phyloP scores from a whole-genome alignment of 805 yeast species.

The Nakazawaea ambrosiae region DNA sequence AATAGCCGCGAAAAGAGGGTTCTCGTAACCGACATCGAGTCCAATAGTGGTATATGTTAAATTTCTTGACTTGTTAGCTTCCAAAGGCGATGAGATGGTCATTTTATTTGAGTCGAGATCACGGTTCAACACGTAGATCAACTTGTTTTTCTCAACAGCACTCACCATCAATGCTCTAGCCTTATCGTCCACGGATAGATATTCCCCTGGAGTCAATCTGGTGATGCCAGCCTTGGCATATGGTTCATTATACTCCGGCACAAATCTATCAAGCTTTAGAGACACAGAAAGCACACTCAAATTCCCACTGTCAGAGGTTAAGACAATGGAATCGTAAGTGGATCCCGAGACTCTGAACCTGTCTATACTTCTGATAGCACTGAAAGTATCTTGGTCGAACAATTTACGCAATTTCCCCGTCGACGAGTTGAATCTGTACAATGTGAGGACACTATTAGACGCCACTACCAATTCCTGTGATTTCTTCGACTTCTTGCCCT shows the following conservation, averaged over 20 bases:
- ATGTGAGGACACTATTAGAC: conserved; percentile 44
- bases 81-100: conserved; percentile 66
- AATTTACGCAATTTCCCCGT: conserved; percentile 47
- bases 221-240: conserved; percentile 70
- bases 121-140: conserved; percentile 58
- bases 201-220: conserved; percentile 69
- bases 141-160: conserved; percentile 67
- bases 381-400: conserved; percentile 43
- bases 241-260: conserved; percentile 49
- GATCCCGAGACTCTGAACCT: conserved; percentile 48
- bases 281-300: conserved; percentile 46
- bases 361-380: conserved; percentile 46
- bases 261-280: conserved; percentile 29
- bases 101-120: conserved; percentile 36
- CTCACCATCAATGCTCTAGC: conserved; percentile 64
- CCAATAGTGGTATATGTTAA: conserved; percentile 51
- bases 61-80: conserved; percentile 43
- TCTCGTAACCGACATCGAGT: conserved; percentile 71
- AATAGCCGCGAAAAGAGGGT: conserved; percentile 78
- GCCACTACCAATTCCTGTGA: conserved; percentile 60
- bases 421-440: conserved; percentile 44
- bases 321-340: conserved; percentile 47
- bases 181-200: conserved; percentile 61
- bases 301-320: conserved; percentile 79
- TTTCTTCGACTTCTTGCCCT: conserved; percentile 28